Percentiles rank a stretch among this genome's conserved stretches.
phyloP scores from a whole-genome alignment of 2,329 filamentous ascomycete species.

The Neopestalotiopsis clavispora region DNA sequence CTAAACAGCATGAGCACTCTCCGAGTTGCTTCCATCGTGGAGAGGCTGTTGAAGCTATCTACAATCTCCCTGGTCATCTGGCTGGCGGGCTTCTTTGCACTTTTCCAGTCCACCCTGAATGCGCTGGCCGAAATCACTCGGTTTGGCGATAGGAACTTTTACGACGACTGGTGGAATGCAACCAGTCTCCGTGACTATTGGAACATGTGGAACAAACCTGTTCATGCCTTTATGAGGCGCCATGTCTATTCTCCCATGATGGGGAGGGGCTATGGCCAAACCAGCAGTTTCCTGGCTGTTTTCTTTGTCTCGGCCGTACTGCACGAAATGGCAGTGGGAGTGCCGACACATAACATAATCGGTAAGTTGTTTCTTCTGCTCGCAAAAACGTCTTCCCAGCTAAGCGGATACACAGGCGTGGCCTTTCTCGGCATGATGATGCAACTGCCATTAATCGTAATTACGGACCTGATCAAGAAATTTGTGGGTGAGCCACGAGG shows the following conservation, averaged over 20 bases:
- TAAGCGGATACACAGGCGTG: slow-evolving; percentile 62
- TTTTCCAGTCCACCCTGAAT: slow-evolving; percentile 94
- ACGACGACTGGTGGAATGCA: slow-evolving; percentile 98
- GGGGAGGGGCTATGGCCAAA: slow-evolving; percentile 78
- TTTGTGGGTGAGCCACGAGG: slow-evolving; percentile 72
- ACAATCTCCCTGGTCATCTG: slow-evolving; percentile 96
- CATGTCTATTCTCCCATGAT: slow-evolving; percentile 91
- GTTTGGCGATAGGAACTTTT: slow-evolving; percentile 94
- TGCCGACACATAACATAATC: slow-evolving; percentile 93
- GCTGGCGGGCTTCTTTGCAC: slow-evolving; percentile 95
- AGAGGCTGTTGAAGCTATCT: slow-evolving; percentile 91
- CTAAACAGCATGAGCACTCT: slow-evolving; percentile 84
- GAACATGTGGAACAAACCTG: slow-evolving; percentile 97
- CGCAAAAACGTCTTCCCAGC: no score
- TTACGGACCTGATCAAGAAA: slow-evolving; percentile 81
- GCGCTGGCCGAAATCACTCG: slow-evolving; percentile 86
- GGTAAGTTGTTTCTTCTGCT: slow-evolving; percentile 58
- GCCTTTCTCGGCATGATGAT: slow-evolving; percentile 94
- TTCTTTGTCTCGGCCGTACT: slow-evolving; percentile 88
- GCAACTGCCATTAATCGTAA: slow-evolving; percentile 84
- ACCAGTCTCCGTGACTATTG: slow-evolving; percentile 86
- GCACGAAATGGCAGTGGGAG: slow-evolving; percentile 90
- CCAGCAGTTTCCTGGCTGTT: slow-evolving; percentile 76
- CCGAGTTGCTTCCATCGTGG: slow-evolving; percentile 80
- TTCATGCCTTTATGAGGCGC: slow-evolving; percentile 94